phyloP scores from a whole-genome alignment of 1,284 basidiomycete genomes.

The Ceratobasidium sp. region DNA sequence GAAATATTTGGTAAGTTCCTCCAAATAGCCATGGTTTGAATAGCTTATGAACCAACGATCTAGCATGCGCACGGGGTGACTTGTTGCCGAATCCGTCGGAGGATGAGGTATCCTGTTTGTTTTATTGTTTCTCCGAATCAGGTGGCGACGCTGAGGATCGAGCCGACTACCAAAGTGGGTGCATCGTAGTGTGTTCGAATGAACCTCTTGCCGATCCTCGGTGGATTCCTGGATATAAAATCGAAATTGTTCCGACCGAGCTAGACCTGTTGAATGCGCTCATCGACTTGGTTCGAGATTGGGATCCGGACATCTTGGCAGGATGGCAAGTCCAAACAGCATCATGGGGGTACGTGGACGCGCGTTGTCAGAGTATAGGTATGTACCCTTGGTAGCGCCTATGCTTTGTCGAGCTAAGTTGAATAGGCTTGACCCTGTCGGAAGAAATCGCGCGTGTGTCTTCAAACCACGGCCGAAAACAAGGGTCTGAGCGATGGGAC shows the following conservation, averaged over 20 bases:
- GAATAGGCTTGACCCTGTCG: constrained; percentile 32
- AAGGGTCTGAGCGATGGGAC: constrained; percentile 72
- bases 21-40: neutral
- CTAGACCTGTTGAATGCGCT: constrained; percentile 83
- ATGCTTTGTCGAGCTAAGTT: neutral
- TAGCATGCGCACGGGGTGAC: constrained; percentile 68
- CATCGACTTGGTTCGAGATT: constrained; percentile 74
- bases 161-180: constrained; percentile 59
- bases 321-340: constrained; percentile 91
- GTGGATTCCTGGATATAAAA: constrained; percentile 23
- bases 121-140: constrained; percentile 70
- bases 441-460: constrained; percentile 73
- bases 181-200: constrained; percentile 61
- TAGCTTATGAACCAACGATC: neutral
- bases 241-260: constrained; percentile 70
- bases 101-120: constrained; percentile 75
- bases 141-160: constrained; percentile 53
- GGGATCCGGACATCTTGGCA: constrained; percentile 90
- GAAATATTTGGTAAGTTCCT: constrained; percentile 77
- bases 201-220: constrained; percentile 44
- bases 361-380: constrained; percentile 57
- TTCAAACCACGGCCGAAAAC: constrained; percentile 48
- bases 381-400: neutral
- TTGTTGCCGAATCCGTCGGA: constrained; percentile 73
- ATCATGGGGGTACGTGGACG: constrained; percentile 90